Base-by-base conservation (phyloP, 805 yeast species). In the Nakazawaea wyomingensis region DNA sequence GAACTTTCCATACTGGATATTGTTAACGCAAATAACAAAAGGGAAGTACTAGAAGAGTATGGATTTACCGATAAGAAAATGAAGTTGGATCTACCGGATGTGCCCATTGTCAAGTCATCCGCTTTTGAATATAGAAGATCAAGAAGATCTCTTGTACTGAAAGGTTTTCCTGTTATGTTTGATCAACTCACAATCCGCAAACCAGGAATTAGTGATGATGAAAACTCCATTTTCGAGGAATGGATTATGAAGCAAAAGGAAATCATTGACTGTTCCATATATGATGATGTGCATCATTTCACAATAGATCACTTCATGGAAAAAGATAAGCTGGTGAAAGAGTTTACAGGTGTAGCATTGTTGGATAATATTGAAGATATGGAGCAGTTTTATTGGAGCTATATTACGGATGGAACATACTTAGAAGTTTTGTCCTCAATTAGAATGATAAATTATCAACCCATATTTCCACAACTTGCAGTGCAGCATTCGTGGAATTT, bases 401-500 rank as follows among this genome's bases (percentile, higher is more conserved):
- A 13, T 4, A 27, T 36, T 8, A 17, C 22, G 8, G 4, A 7
- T 4, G 21, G 24, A 13, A n/a, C 26, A 4, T 9, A 9, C 19
- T 5, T 36, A 3, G 30, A 36, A 8, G 21, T 42, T n/a, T 14
- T 21, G 13, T 16, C 37, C n/a, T 39, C 37, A 1, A n/a, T 20
- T 7, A 30, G 45, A 31, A 9, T 31, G 5, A 3, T 17, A 6
- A 35, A 34, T 29, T 9, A 3, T 9, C 33, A 24, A 4, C 5
- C 31, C 5, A 39, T 44, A 4, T 43, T 43, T 20, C 16, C 39
- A 18, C 20, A 34, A 14, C 14, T 27, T 1, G 29, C 37, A 7
- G 10, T 49, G 3, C 22, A 36, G 2, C 57, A 64, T 42, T 76
- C 78, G 0, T 82, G 86, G 84, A 79, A 80, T 48, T 55, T 81